Evolutionary conservation across 805 yeast genomes (phyloP).

Genomic region (Candida cerambycidarum): DNA sequence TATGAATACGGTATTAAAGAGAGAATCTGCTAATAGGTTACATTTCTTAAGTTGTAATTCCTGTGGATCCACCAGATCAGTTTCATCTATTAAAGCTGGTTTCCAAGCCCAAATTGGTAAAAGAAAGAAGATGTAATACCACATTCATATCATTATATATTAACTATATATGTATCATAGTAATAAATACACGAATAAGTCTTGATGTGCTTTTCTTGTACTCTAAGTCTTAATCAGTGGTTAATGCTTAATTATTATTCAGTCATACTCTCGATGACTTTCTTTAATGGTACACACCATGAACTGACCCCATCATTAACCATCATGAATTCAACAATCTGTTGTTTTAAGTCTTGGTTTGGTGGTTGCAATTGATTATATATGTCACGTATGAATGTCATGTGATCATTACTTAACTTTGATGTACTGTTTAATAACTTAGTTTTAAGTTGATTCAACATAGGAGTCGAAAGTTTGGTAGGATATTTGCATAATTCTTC

Average conservation of each 20-base stretch:
- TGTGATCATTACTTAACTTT: constrained; percentile 8
- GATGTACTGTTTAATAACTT: constrained; percentile 28
- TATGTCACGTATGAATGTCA: constrained; percentile 16
- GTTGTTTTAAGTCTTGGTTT: constrained; percentile 21
- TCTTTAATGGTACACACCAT: constrained; percentile 71
- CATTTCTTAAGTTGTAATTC: constrained; percentile 97
- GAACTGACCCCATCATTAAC: constrained; percentile 52
- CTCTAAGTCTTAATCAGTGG: no score
- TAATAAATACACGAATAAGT: constrained; percentile 13
- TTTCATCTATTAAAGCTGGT: constrained; percentile 97
- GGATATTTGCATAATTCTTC: constrained; percentile 14
- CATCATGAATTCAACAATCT: constrained; percentile 54
- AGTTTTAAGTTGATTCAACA: constrained; percentile 42
- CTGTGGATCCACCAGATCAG: constrained; percentile 97
- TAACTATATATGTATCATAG: constrained; percentile 17
- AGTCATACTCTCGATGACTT: constrained; percentile 41
- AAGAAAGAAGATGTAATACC: constrained; percentile 54
- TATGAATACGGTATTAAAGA: constrained; percentile 91
- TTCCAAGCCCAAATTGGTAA: constrained; percentile 97
- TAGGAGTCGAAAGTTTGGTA: constrained; percentile 38
- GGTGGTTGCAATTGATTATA: constrained; percentile 10
- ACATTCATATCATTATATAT: constrained; percentile 9
- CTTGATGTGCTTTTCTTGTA: no score
- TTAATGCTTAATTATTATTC: no score
- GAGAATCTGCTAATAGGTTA: constrained; percentile 94